A percentile compares a stretch with the other conserved stretches of the same genome.
These are phyloP conservation scores for Buddleja alternifolia DNA, from an alignment of 257 asterid genomes.

Conservation along the genomic window DNA sequence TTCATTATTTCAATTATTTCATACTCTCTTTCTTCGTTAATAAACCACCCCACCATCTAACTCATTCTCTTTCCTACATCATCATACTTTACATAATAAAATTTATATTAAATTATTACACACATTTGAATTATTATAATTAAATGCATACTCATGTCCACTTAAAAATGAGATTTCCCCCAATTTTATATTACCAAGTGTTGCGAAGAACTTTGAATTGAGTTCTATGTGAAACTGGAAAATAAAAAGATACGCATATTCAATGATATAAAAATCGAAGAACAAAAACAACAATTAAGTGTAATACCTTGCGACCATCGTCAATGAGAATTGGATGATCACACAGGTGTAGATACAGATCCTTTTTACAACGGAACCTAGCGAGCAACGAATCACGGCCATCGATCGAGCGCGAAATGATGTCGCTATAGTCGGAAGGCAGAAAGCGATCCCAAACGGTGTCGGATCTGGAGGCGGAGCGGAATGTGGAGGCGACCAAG, in stretches of 20 bases:
- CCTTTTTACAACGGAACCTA: conserved; percentile 52
- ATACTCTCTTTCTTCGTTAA: too few relatives aligned
- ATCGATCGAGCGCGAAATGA: conserved; percentile 47
- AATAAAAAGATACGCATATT: neutral
- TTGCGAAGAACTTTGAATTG: neutral
- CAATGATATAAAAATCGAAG: neutral
- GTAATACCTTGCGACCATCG: conserved; percentile 59
- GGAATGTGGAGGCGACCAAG: conserved; percentile 55
- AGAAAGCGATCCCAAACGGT: conserved; percentile 75
- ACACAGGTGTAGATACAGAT: conserved; percentile 60
- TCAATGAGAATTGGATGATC: conserved; percentile 66
- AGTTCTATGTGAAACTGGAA: too few relatives aligned
- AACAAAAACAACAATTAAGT: neutral
- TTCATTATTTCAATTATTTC: too few relatives aligned
- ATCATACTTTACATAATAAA: too few relatives aligned
- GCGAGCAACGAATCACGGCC: conserved; percentile 32
- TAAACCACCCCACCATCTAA: too few relatives aligned
- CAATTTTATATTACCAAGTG: too few relatives aligned
- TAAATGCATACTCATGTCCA: too few relatives aligned
- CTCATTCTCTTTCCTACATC: too few relatives aligned
- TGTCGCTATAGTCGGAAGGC: conserved; percentile 67
- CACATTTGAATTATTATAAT: too few relatives aligned
- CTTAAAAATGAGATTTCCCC: too few relatives aligned
- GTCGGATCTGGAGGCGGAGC: conserved; percentile 71
- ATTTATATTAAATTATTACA: too few relatives aligned